phyloP scores from a whole-genome alignment of 2,329 filamentous ascomycete genomes.

The Beauveria scarabaeidicola region DNA sequence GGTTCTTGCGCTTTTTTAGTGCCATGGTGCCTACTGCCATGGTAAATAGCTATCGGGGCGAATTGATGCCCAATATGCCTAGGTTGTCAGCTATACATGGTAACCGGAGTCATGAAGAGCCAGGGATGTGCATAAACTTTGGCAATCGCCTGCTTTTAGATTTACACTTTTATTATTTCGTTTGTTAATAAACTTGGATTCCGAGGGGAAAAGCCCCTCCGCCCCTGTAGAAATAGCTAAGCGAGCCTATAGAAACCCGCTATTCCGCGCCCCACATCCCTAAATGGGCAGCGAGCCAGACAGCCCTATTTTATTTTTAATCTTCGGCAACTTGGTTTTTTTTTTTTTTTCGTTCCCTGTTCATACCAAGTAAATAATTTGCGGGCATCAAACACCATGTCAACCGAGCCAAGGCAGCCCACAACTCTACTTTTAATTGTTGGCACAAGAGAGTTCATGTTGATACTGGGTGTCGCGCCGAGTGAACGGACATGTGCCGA shows the following conservation, averaged over 20 bases:
- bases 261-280: conserved; percentile 4
- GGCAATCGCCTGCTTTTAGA: neutral
- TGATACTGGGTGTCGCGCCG: too few species aligned
- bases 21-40: too few species aligned
- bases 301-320: neutral
- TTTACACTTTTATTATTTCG: neutral
- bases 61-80: too few species aligned
- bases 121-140: neutral
- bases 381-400: neutral
- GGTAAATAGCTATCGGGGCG: too few species aligned
- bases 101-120: neutral
- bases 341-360: neutral
- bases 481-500: too few species aligned
- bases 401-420: too few species aligned
- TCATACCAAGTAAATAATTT: neutral
- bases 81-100: neutral
- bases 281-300: conserved; percentile 2
- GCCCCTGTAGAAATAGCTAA: neutral
- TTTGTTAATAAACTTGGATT: neutral
- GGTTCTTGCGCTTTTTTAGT: too few species aligned
- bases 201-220: neutral
- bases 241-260: conserved; percentile 1
- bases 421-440: too few species aligned
- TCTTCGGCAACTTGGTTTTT: neutral
- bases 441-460: too few species aligned